Conservation (phyloP, 2,329 filamentous ascomycete genomes). For the Aspergillus sergii region DNA sequence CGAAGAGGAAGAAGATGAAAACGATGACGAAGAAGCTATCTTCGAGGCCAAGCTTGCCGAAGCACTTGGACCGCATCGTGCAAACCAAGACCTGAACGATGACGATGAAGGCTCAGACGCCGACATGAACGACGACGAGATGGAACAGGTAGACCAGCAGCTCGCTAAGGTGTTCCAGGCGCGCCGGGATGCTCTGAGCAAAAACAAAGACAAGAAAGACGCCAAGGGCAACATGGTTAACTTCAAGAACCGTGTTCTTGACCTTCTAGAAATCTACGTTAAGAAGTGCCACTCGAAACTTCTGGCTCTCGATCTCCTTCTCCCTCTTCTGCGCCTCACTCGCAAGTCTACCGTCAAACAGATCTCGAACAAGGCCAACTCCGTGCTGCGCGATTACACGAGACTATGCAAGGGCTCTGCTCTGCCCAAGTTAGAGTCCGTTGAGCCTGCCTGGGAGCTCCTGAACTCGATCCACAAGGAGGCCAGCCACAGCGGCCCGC, state of each 20-base stretch:
- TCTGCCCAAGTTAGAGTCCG: constrained; percentile 45
- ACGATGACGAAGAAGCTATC: constrained; percentile 57
- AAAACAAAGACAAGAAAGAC: constrained; percentile 83
- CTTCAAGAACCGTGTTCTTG: constrained; percentile 92
- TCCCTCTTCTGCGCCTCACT: constrained; percentile 76
- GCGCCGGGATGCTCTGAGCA: constrained; percentile 66
- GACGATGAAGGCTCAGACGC: constrained; percentile 63
- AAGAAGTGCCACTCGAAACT: constrained; percentile 73
- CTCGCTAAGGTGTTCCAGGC: constrained; percentile 84
- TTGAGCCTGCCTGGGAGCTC: constrained; percentile 55
- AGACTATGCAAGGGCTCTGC: constrained; percentile 60
- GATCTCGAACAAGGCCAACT: constrained; percentile 71
- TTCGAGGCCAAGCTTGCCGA: constrained; percentile 77
- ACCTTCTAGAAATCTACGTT: constrained; percentile 82
- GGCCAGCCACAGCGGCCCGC: constrained; percentile 58
- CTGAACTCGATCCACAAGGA: constrained; percentile 70
- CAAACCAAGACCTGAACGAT: constrained; percentile 58
- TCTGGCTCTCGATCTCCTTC: constrained; percentile 68
- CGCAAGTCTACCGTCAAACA: constrained; percentile 77
- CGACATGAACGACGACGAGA: constrained; percentile 94
- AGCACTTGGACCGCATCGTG: constrained; percentile 71
- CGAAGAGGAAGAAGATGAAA: constrained; percentile 31
- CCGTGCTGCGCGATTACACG: constrained; percentile 72
- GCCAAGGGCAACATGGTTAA: constrained; percentile 87
- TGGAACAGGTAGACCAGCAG: constrained; percentile 84